Base-by-base conservation (phyloP, 2,329 filamentous ascomycete genomes). In the Didymella arachidicola region DNA sequence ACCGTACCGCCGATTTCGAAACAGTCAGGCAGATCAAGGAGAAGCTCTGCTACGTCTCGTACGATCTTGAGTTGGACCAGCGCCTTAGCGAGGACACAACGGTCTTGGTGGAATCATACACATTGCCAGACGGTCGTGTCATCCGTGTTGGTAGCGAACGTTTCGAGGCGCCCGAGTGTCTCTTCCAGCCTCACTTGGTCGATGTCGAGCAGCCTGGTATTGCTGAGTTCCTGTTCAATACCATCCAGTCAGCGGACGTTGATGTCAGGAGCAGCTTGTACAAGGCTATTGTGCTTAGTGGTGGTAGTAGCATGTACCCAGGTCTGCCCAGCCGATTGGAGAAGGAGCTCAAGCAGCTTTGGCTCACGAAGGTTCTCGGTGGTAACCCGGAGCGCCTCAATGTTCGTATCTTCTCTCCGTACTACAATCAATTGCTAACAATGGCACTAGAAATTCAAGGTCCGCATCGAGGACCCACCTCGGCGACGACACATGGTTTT, bases 401-500 rank as follows among this genome's bases (percentile, higher is more conserved):
- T 72, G 85, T 87, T 77, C 68, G 84, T 72, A 50, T 55, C 51
- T 47, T 52, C 16, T 71, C 36, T 38, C 7, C 26, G 36, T 42
- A 12, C 44, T 30, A 34, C 27, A 46, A 44, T 41, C 38, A 34
- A 36, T 19, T 36, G 43, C 71, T 78, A 53, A 78, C 56, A 51
- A 19, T 2, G 22, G 41, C 7, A 18, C 47, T 68, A 88, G 88
- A 99, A 98, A 88, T 99, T 99, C 86, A 99, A 98, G 87, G 94
- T 99, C 67, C 88, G 95, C 78, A 98, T 99, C 83, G 95, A 99
- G 79, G 95, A 99, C 78, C 95, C 95, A 50, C 95, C 95, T 32
- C 87, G 95, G 80, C 87, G 95, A 81, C 86, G 94, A 79, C 95
- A 99, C 83, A 98, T 99, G 93, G 95, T 99, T n/a, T 98, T 99